Evolutionary conservation across 306 rosid species (phyloP).

Genomic region (Alnus rubra): DNA sequence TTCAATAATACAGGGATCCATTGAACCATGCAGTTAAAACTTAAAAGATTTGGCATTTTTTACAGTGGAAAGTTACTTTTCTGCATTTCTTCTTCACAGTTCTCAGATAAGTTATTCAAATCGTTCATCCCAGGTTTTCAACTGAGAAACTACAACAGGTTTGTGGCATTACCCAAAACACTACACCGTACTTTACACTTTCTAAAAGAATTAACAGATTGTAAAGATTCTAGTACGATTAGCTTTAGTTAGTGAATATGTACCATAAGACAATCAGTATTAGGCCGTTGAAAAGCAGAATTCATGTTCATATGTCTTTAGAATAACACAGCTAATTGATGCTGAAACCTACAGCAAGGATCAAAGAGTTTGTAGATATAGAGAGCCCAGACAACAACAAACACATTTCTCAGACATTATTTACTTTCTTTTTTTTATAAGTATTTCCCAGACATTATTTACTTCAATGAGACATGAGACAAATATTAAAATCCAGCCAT

Average conservation of each 20-base stretch:
- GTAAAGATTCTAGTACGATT: neutral
- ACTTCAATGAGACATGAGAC: neutral
- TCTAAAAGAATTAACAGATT: neutral
- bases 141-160: neutral
- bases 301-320: neutral
- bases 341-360: neutral
- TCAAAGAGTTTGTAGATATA: constrained; percentile 2
- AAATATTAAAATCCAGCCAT: neutral
- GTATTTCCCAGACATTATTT: neutral
- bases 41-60: no score
- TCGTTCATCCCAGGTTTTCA: neutral
- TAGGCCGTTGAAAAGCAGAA: neutral
- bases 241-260: neutral
- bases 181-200: neutral
- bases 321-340: constrained; percentile 5
- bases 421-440: no score
- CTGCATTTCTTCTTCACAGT: neutral
- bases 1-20: neutral
- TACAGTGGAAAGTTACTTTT: neutral
- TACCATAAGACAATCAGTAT: neutral
- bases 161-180: neutral
- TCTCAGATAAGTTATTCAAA: neutral
- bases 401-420: neutral
- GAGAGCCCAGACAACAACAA: constrained; percentile 5
- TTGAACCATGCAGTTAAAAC: neutral